A percentile compares a stretch with the other conserved stretches of the same genome.
Evolutionary conservation across 768 basidiomycete genomes (phyloP).

Genomic region (Naganishia vishniacii): DNA sequence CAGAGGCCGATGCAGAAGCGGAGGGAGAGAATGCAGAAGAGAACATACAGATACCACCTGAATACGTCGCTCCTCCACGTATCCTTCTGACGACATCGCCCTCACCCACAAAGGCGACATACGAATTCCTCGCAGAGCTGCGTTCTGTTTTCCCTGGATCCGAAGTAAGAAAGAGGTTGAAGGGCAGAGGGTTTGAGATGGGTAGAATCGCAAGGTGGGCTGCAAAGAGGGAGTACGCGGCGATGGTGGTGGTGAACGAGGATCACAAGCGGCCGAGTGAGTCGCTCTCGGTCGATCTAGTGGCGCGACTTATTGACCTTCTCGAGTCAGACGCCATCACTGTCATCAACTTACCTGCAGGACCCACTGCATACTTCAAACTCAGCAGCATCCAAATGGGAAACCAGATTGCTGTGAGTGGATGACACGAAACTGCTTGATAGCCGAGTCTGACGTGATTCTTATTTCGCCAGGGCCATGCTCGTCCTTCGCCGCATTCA

Average conservation of each 20-base stretch:
- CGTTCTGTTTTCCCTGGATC: constrained; percentile 85
- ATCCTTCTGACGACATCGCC: constrained; percentile 88
- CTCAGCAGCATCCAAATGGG: constrained; percentile 80
- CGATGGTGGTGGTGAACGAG: constrained; percentile 88
- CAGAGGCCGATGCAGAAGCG: constrained; percentile 22
- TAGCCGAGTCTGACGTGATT: background rate
- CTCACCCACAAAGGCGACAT: constrained; percentile 79
- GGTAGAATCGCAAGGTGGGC: constrained; percentile 92
- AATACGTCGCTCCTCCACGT: constrained; percentile 64
- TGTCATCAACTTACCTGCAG: constrained; percentile 78
- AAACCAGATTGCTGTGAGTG: constrained; percentile 69
- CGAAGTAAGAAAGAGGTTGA: constrained; percentile 77
- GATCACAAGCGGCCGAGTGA: constrained; percentile 88
- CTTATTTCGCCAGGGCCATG: constrained; percentile 90
- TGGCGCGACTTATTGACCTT: background rate
- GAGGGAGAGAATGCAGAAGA: constrained; percentile 30
- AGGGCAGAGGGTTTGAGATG: constrained; percentile 82
- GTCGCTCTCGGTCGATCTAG: constrained; percentile 44
- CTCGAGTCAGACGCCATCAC: constrained; percentile 77
- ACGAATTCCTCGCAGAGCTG: constrained; percentile 87
- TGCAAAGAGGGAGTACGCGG: constrained; percentile 65
- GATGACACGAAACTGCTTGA: background rate
- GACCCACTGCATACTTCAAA: constrained; percentile 94
- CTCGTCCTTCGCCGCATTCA: constrained; percentile 81
- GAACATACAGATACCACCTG: constrained; percentile 49